Evolutionary conservation across 768 basidiomycete species (phyloP), one percentile per base, ranked within the genome.

Genomic region (Tulasnella sp.): DNA sequence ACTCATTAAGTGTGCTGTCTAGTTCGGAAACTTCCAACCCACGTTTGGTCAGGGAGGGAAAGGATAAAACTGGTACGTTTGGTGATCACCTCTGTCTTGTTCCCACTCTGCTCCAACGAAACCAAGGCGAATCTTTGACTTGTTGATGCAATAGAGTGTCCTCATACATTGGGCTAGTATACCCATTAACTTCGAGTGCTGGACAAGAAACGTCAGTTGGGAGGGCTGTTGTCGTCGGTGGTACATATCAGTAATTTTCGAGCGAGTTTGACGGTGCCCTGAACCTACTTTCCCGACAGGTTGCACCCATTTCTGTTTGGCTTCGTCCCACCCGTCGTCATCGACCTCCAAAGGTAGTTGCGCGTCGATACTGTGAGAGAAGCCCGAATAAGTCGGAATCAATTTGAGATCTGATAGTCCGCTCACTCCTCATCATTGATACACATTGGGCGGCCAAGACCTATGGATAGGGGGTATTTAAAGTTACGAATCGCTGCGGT

Each of bases 361-460:
- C 15, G 30, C 26, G 41, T 60, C 59, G 15, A 60, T 19, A 42
- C 59, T 60, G 15, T 5, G 5, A 27, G n/a, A 52, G 7, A 38
- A n/a, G n/a, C n/a, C n/a, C n/a, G n/a, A n/a, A n/a, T n/a, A n/a
- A n/a, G n/a, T n/a, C n/a, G n/a, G n/a, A n/a, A n/a, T n/a, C n/a
- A n/a, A n/a, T n/a, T n/a, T n/a, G n/a, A n/a, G n/a, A n/a, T n/a
- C n/a, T n/a, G n/a, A n/a, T n/a, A n/a, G n/a, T n/a, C n/a, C n/a
- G n/a, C 82, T 64, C 67, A 82, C 82, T 87, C 86, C 67, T 86
- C 85, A 63, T 88, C 86, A 58, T 84, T 83, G 3, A 89, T 73
- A 2, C 80, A 80, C 66, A 83, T 79, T 2, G 85, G 83, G n/a
- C 88, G 75, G 1, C 88, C 88, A 26, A 83, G 62, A 24, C 26